A percentile compares a stretch with the other conserved stretches of the same genome.
phyloP scores from a whole-genome alignment of 768 basidiomycete genomes.

The Hygrophorus pudorinus region DNA sequence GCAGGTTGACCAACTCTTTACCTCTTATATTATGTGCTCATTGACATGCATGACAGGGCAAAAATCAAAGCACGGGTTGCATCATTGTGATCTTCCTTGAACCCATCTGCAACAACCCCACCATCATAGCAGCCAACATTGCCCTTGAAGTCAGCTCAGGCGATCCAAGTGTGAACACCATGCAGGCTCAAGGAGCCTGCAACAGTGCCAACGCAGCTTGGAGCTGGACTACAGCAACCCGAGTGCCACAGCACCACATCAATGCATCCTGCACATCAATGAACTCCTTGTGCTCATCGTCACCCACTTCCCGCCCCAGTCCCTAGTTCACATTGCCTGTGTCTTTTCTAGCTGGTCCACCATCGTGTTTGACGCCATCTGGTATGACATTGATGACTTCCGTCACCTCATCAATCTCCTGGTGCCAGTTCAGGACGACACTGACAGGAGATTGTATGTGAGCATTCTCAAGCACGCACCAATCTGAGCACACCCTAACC shows the following conservation, averaged over 20 bases:
- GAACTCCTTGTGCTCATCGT: no score
- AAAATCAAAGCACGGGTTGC: slow-evolving; percentile 79
- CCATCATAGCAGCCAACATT: slow-evolving; percentile 90
- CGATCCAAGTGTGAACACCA: no score
- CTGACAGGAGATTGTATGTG: neutral
- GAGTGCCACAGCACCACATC: no score
- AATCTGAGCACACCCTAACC: no score
- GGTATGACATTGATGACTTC: slow-evolving; percentile 46
- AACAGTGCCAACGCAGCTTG: no score
- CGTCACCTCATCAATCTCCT: slow-evolving; percentile 33
- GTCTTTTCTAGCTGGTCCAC: slow-evolving; percentile 55
- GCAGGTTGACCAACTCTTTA: slow-evolving; percentile 42
- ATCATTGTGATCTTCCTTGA: slow-evolving; percentile 88
- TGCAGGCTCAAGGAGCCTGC: no score
- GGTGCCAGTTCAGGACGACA: no score
- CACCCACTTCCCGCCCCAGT: no score
- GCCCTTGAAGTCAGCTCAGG: slow-evolving; percentile 93
- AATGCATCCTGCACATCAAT: no score
- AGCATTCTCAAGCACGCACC: no score
- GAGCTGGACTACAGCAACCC: no score
- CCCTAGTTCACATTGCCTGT: slow-evolving; percentile 26
- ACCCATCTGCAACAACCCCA: slow-evolving; percentile 89
- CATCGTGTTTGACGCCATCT: slow-evolving; percentile 45
- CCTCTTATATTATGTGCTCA: neutral
- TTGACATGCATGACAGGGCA: slow-evolving; percentile 35